phyloP scores from a whole-genome alignment of 352 stramenopile genomes.

The Blastocystis sp. region DNA sequence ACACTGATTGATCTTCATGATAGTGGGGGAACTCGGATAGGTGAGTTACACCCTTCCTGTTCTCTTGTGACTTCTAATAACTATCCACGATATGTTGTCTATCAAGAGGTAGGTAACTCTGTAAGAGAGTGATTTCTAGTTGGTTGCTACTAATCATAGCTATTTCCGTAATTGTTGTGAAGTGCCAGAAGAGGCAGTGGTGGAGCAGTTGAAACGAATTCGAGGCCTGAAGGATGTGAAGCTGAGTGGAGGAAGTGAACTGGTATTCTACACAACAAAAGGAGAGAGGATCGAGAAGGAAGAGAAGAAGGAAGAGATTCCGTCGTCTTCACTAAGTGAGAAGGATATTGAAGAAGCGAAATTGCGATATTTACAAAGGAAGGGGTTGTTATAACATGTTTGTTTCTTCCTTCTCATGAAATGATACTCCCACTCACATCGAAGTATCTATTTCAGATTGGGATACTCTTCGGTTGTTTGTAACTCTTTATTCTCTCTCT shows the following conservation, averaged over 20 bases:
- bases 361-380: slow-evolving; percentile 29
- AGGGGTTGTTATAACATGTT: slow-evolving; percentile 29
- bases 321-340: neutral
- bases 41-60: slow-evolving; percentile 45
- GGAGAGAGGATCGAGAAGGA: neutral
- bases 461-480: neutral
- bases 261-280: slow-evolving; percentile 2
- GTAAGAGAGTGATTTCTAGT: neutral
- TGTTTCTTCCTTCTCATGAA: neutral
- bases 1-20: slow-evolving; percentile 63
- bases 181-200: slow-evolving; percentile 40
- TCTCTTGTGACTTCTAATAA: neutral
- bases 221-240: slow-evolving; percentile 33
- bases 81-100: slow-evolving; percentile 48
- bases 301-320: neutral
- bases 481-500: neutral
- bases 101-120: neutral
- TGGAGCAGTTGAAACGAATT: slow-evolving; percentile 20
- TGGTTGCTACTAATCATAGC: slow-evolving; percentile 24
- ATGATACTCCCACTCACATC: neutral
- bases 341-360: slow-evolving; percentile 45
- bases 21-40: slow-evolving; percentile 34
- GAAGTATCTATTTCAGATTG: neutral
- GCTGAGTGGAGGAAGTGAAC: slow-evolving; percentile 46
- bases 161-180: slow-evolving; percentile 47